A percentile compares a stretch with the other conserved stretches of the same genome.
Evolutionary conservation across 306 rosid genomes (phyloP).

Genomic region (Erythrophleum fordii): DNA sequence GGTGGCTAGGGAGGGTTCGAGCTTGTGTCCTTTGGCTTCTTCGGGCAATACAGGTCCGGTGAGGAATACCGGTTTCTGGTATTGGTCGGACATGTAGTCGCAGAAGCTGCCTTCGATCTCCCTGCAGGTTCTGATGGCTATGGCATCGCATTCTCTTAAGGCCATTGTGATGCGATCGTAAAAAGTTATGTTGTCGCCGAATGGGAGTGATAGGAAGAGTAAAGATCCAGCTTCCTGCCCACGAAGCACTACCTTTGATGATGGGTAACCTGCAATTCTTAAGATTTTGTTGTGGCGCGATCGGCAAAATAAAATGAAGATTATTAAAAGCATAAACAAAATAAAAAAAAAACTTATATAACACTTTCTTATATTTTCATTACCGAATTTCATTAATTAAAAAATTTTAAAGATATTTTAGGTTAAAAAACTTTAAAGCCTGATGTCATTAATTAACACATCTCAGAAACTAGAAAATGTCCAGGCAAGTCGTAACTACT

Average conservation of each 20-base stretch:
- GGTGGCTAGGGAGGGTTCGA: conserved; percentile 39
- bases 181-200: conserved; percentile 50
- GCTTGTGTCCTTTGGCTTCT: not conserved
- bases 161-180: conserved; percentile 39
- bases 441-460: too few species aligned
- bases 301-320: too few species aligned
- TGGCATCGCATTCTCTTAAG: conserved; percentile 46
- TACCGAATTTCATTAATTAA: too few species aligned
- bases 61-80: conserved; percentile 39
- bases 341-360: too few species aligned
- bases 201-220: conserved; percentile 41
- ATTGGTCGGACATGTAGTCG: conserved; percentile 46
- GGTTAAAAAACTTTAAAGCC: too few species aligned
- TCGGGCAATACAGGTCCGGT: conserved; percentile 53
- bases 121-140: conserved; percentile 54
- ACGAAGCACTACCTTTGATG: conserved; percentile 48
- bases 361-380: too few species aligned
- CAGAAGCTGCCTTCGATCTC: conserved; percentile 57
- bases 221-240: conserved; percentile 41
- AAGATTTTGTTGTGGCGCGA: not conserved
- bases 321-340: too few species aligned
- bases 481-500: too few species aligned
- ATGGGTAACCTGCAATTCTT: conserved; percentile 49
- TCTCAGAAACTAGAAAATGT: too few species aligned
- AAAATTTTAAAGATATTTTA: too few species aligned